Evolutionary conservation across 148 eudicot species (phyloP), one percentile per base, ranked within the genome.

Genomic region (Vaccinium myrtillus): DNA sequence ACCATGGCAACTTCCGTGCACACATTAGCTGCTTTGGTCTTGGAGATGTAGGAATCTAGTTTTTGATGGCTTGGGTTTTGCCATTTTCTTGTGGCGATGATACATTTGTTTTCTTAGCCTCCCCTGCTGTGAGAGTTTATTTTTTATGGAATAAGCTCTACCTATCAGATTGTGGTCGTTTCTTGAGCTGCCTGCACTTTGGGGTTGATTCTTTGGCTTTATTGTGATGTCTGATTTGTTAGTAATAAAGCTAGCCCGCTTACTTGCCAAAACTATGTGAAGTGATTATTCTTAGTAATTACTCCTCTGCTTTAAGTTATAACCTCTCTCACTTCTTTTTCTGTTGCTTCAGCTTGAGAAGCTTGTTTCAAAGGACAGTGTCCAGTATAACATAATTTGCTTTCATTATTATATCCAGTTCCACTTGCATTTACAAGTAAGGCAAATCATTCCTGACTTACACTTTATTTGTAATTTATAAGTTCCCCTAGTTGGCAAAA

Each of bases 381-480:
- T 89, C 80, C 99, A 97, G 77, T 97, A 95, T 84, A 89, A 84
- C 79, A 82, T 91, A 36, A 89, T 95, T 53, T 84, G 98, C 85
- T 97, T 97, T 84, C 98, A 97, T 86, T 95, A 94, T 85, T 97
- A 95, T 89, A 83, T 95, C 81, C 99, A 97, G 83, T 97, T 91
- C 90, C 99, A 97, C 85, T 87, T 97, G 83, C 95, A 97, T 81
- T 59, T 89, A 83, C 98, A 97, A 89, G 99, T 94, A 84, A 86
- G 89, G 84, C 63, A n/a, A 36, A 75, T 23, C 69, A 61, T 82
- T 39, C 63, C 11, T 73, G 21, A 78, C 5, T 65, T 81, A 46
- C 49, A 65, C 82, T 7, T 81, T 43, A 43, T 75, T n/a, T 84
- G 43, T 82, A 39, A 86, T 36, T 73, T 82, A 53, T 74, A 69